Conservation (phyloP, 805 yeast genomes). For the Candida nitratophila region DNA sequence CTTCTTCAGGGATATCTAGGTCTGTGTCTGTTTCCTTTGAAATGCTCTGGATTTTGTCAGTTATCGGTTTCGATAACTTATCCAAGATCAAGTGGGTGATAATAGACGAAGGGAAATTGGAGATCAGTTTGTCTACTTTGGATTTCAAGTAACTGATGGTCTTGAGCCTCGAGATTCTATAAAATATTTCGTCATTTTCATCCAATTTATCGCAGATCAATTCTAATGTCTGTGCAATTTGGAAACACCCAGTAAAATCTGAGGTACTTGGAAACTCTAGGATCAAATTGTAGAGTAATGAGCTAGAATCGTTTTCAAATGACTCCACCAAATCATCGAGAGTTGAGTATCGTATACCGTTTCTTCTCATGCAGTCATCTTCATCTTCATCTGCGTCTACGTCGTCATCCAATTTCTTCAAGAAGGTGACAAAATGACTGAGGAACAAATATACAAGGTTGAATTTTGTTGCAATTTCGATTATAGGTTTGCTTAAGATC, state of each 20-base stretch:
- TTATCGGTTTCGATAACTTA: conserved; percentile 7
- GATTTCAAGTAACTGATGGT: conserved; percentile 30
- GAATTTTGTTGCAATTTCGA: conserved; percentile 34
- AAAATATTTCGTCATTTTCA: conserved; percentile 39
- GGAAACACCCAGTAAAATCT: conserved; percentile 20
- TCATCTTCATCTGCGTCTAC: conserved; percentile 1
- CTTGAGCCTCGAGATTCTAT: conserved; percentile 34
- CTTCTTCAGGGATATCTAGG: conserved; percentile 19
- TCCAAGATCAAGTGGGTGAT: conserved; percentile 18
- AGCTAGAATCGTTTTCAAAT: conserved; percentile 12
- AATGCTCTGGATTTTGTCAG: conserved; percentile 3
- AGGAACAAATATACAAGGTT: conserved; percentile 34
- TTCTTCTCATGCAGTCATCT: conserved; percentile 3
- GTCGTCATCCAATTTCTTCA: conserved; percentile 16
- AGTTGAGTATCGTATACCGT: conserved; percentile 24
- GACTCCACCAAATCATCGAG: conserved; percentile 39
- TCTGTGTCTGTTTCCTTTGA: neutral
- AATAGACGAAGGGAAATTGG: conserved; percentile 31
- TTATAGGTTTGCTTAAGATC: conserved; percentile 32
- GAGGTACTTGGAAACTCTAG: conserved; percentile 10
- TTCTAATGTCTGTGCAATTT: conserved; percentile 19
- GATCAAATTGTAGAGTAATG: conserved; percentile 21
- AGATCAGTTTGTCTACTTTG: conserved; percentile 30
- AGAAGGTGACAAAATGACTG: conserved; percentile 22
- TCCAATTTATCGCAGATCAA: conserved; percentile 32